A percentile compares a stretch with the other conserved stretches of the same genome.
Evolutionary conservation across 1,139 yeast species (phyloP).

Genomic region (Geotrichum carabidarum): DNA sequence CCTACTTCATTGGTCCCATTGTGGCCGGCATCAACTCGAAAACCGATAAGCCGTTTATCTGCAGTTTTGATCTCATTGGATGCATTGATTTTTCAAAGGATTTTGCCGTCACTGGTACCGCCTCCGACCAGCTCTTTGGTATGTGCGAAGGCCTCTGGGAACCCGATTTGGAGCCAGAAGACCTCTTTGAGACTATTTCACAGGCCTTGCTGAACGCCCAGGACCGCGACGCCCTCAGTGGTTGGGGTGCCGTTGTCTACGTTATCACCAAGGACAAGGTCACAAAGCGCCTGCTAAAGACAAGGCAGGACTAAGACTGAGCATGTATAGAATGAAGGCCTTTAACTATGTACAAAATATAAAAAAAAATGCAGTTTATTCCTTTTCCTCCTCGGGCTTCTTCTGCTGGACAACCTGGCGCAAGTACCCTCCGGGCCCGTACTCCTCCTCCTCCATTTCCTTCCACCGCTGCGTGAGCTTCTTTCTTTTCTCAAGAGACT

Average conservation of each 20-base stretch:
- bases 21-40: conserved; percentile 91
- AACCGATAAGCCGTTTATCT: conserved; percentile 78
- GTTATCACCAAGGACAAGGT: conserved; percentile 90
- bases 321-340: not conserved
- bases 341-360: not conserved
- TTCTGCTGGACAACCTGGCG: conserved; percentile 46
- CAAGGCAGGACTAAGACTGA: conserved; percentile 76
- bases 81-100: conserved; percentile 94
- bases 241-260: conserved; percentile 98
- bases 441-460: conserved; percentile 66
- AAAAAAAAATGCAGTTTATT: not conserved
- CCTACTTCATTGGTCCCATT: conserved; percentile 93
- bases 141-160: conserved; percentile 98
- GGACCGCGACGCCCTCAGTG: conserved; percentile 95
- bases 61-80: conserved; percentile 95
- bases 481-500: conserved; percentile 48
- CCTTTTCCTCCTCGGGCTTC: not conserved
- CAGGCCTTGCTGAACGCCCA: conserved; percentile 92
- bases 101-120: conserved; percentile 96
- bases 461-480: conserved; percentile 53
- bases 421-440: conserved; percentile 70
- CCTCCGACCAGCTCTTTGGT: conserved; percentile 91
- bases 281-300: conserved; percentile 76
- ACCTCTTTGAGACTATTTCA: conserved; percentile 89
- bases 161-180: conserved; percentile 90